Conservation (phyloP, 2,329 filamentous ascomycete genomes). For the Talaromyces sp. region DNA sequence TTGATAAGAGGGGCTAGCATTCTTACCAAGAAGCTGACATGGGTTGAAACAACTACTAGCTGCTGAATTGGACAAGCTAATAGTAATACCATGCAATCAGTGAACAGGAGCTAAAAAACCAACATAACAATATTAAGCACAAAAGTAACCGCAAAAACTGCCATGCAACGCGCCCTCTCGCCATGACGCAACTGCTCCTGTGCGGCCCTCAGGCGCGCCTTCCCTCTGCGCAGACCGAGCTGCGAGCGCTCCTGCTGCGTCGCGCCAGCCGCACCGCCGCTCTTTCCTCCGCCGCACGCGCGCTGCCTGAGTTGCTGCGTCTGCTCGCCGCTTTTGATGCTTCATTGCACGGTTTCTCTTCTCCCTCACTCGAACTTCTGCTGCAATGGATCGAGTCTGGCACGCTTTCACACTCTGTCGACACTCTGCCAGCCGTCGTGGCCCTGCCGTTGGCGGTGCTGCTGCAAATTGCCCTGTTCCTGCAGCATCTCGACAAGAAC, state of each 20-base stretch:
- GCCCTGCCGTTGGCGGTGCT: slow-evolving; percentile 2
- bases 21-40: too few relatives aligned
- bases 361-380: not conserved
- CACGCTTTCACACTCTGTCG: not conserved
- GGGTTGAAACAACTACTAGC: too few relatives aligned
- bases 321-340: not conserved
- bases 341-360: not conserved
- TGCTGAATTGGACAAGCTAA: too few relatives aligned
- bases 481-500: not conserved
- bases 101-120: too few relatives aligned
- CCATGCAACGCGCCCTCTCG: not conserved
- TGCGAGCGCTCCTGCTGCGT: not conserved
- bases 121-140: too few relatives aligned
- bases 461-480: slow-evolving; percentile 1
- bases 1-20: too few relatives aligned
- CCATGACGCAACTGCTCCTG: not conserved
- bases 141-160: too few relatives aligned
- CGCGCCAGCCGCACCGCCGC: not conserved
- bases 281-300: not conserved
- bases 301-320: not conserved
- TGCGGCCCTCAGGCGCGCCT: slow-evolving; percentile 1
- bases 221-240: not conserved
- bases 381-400: not conserved
- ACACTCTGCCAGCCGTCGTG: not conserved
- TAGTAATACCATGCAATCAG: too few relatives aligned